Percentiles rank a stretch among this genome's conserved stretches.
Conservation (phyloP, 2,329 filamentous ascomycete species). For the Aspergillus sp. region DNA sequence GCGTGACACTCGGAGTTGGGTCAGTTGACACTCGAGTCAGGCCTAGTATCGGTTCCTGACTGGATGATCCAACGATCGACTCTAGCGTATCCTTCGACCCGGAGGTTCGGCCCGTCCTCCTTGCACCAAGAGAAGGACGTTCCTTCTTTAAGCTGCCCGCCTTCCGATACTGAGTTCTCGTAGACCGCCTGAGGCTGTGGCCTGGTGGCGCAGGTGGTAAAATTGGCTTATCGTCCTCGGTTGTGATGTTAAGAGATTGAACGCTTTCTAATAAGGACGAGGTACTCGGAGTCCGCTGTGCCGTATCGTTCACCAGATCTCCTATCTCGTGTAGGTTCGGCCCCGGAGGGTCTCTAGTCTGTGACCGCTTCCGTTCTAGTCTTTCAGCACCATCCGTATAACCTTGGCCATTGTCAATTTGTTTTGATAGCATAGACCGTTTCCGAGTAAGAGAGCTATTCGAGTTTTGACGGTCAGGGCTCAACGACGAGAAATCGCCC, state of each 20-base stretch:
- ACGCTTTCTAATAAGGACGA: conserved; percentile 49
- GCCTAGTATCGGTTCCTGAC: conserved; percentile 35
- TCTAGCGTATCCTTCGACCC: conserved; percentile 57
- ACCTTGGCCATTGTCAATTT: conserved; percentile 74
- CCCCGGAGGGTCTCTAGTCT: conserved; percentile 56
- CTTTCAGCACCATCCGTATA: conserved; percentile 84
- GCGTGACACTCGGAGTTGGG: conserved; percentile 30
- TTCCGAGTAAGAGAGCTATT: conserved; percentile 71
- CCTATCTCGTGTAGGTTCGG: conserved; percentile 71
- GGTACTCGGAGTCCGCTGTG: conserved; percentile 67
- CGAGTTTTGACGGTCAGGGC: conserved; percentile 55
- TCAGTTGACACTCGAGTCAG: conserved; percentile 38
- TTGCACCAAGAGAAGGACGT: conserved; percentile 67
- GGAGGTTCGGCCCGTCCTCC: conserved; percentile 65
- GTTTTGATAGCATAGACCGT: conserved; percentile 92
- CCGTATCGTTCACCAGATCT: conserved; percentile 77
- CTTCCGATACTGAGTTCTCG: conserved; percentile 84
- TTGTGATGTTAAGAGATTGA: conserved; percentile 44
- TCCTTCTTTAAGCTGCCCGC: conserved; percentile 77
- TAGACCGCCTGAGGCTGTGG: conserved; percentile 82
- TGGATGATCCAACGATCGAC: conserved; percentile 36
- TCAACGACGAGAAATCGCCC: conserved; percentile 62
- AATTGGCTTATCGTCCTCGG: conserved; percentile 77
- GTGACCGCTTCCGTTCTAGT: conserved; percentile 70
- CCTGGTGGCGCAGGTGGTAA: conserved; percentile 72